A percentile compares a stretch with the other conserved stretches of the same genome.
Conservation (phyloP, 2,329 filamentous ascomycete species). For the Hawksworthiomyces lignivorus region DNA sequence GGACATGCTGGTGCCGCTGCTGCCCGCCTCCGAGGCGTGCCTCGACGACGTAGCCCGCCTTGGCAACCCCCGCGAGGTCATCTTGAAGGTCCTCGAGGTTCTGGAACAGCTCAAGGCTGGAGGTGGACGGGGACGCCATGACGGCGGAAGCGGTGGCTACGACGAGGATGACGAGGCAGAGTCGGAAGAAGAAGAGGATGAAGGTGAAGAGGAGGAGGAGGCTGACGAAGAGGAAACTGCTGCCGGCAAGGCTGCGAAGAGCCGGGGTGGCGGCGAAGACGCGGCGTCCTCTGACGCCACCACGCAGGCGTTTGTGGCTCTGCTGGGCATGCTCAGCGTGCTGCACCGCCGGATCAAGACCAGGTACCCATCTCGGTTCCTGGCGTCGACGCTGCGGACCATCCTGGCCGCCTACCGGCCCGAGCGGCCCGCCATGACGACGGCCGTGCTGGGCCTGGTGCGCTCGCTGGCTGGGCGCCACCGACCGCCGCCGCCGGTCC, state of each 20-base stretch:
- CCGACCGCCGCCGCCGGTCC: constrained; percentile 52
- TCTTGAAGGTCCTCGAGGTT: constrained; percentile 70
- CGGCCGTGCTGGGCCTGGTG: constrained; percentile 62
- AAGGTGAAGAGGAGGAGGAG: constrained; percentile 17
- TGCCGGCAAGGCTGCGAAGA: no score
- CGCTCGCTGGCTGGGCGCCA: constrained; percentile 61
- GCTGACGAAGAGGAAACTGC: constrained; percentile 10
- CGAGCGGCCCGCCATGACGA: constrained; percentile 58
- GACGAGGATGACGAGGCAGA: constrained; percentile 26
- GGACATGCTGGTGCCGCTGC: constrained; percentile 60
- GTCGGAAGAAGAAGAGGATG: constrained; percentile 17
- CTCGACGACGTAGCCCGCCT: constrained; percentile 67
- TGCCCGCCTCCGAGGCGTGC: constrained; percentile 62
- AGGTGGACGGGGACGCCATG: constrained; percentile 14
- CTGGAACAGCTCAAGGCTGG: constrained; percentile 51
- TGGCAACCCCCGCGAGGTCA: constrained; percentile 74
- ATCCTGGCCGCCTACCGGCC: constrained; percentile 59
- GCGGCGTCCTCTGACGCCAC: constrained; percentile 13
- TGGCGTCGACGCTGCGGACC: constrained; percentile 68
- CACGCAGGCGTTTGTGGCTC: constrained; percentile 10
- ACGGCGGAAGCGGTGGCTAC: constrained; percentile 33
- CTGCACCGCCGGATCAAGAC: constrained; percentile 69
- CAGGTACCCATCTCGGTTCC: constrained; percentile 68
- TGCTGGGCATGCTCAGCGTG: constrained; percentile 44
- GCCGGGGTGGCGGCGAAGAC: no score